Conservation (phyloP, 2,329 filamentous ascomycete species). For the Trichoderma aggressivum region DNA sequence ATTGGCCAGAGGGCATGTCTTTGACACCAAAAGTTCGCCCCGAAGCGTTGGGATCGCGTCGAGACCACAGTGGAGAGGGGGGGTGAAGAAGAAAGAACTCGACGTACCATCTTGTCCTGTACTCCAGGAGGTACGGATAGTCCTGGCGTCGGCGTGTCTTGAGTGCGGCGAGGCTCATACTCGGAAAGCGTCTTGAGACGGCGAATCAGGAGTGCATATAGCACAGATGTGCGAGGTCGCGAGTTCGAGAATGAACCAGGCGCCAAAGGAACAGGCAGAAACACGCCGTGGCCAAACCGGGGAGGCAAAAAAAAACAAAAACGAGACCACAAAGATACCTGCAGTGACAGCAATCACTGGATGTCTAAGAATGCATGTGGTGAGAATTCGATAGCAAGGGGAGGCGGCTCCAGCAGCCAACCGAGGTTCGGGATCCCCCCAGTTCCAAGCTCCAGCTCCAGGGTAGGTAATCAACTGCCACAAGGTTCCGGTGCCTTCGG, state of each 20-base stretch:
- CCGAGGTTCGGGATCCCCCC: not conserved
- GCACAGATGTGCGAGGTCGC: too few species aligned
- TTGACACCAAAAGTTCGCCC: not conserved
- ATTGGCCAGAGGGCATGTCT: not conserved
- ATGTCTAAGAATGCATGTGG: too few species aligned
- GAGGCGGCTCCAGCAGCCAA: not conserved
- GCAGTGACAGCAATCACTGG: not conserved
- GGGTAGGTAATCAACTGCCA: not conserved
- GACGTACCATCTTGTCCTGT: slow-evolving; percentile 77
- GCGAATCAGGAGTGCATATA: not conserved
- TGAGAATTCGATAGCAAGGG: too few species aligned
- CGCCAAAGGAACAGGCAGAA: not conserved
- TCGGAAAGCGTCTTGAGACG: slow-evolving; percentile 8
- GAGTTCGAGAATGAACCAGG: not conserved
- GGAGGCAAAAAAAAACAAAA: not conserved
- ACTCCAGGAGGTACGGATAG: slow-evolving; percentile 76
- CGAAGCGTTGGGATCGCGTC: not conserved
- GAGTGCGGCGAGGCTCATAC: slow-evolving; percentile 32
- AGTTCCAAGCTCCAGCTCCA: not conserved
- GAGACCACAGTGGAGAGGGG: not conserved
- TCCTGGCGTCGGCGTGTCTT: slow-evolving; percentile 66
- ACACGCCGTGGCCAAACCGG: not conserved
- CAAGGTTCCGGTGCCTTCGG: not conserved
- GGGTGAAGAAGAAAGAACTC: not conserved
- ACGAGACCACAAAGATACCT: not conserved